Conservation (phyloP, 176 grass and related monocot genomes). For the Melocanna baccifera region DNA sequence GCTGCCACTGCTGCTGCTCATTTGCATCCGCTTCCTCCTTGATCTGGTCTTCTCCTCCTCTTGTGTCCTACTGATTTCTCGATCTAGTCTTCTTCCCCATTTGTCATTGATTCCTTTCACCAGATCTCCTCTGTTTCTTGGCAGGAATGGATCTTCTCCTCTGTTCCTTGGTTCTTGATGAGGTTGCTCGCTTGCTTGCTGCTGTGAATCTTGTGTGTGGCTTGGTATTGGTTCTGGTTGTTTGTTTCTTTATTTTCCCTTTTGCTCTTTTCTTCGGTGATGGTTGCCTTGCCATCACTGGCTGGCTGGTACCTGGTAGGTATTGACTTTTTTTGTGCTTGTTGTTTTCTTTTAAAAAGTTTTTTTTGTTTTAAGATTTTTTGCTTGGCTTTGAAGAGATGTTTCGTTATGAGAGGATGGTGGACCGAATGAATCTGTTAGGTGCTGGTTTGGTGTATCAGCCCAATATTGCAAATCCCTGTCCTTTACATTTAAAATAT, state of each 20-base stretch:
- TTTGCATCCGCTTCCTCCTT: neutral
- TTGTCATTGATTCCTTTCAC: neutral
- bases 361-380: neutral
- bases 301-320: too few species aligned
- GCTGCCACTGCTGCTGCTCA: neutral
- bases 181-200: neutral
- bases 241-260: neutral
- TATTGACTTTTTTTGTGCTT: too few species aligned
- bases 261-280: too few species aligned
- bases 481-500: too few species aligned
- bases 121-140: conserved; percentile 19
- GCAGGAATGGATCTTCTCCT: neutral
- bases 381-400: neutral
- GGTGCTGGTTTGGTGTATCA: neutral
- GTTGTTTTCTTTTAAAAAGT: too few species aligned
- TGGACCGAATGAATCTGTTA: neutral
- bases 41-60: neutral
- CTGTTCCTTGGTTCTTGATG: neutral
- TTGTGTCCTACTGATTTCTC: neutral
- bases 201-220: neutral
- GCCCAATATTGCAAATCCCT: too few species aligned
- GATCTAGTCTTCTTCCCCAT: neutral
- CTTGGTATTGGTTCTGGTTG: neutral
- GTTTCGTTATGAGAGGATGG: neutral
- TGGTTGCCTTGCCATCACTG: too few species aligned